These are phyloP conservation scores for Pleurotus tuber-regium DNA, from an alignment of 768 basidiomycete species.

Conservation along the genomic window DNA sequence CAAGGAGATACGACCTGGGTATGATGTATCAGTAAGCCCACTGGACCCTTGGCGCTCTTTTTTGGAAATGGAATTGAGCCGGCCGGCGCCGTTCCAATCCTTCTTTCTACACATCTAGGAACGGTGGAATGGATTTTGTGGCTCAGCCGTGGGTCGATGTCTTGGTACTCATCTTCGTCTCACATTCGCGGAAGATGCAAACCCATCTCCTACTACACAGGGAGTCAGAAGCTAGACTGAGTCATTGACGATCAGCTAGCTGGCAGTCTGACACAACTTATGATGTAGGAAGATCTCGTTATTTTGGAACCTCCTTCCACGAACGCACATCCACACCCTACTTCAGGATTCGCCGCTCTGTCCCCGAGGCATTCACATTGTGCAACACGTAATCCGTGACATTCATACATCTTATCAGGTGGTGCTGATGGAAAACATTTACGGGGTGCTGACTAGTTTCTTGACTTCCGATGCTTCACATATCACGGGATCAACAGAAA, in stretches of 20 bases:
- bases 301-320: no score
- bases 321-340: no score
- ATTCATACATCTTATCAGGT: background rate
- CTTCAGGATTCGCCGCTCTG: background rate
- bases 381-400: background rate
- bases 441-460: background rate
- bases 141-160: constrained; percentile 2
- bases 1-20: background rate
- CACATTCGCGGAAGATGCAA: no score
- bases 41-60: constrained; percentile 7
- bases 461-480: background rate
- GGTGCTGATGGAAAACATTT: background rate
- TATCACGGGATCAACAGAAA: background rate
- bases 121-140: background rate
- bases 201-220: no score
- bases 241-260: background rate
- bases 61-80: background rate
- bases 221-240: no score
- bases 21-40: background rate
- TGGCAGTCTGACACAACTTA: background rate
- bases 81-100: background rate
- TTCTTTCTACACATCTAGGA: constrained; percentile 1
- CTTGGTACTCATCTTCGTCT: background rate
- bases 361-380: background rate
- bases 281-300: no score